Conservation (phyloP, 371 early-diverging fungal species). For the Catenaria anguillulae region DNA sequence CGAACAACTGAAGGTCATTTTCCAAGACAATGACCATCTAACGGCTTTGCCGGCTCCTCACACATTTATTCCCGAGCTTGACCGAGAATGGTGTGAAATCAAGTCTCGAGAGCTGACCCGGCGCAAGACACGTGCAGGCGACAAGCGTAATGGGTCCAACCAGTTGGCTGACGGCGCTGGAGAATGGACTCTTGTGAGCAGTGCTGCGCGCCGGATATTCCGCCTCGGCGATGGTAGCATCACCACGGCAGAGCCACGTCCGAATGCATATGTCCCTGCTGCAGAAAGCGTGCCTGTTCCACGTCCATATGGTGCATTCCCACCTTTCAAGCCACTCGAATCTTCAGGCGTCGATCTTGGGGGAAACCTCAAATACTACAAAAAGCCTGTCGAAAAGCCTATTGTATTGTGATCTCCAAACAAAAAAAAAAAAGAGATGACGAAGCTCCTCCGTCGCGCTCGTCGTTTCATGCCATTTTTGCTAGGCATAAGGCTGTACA, state of each 20-base stretch:
- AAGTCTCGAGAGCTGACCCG: no score
- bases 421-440: no score
- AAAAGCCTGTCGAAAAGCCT: conserved; percentile 23
- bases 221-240: conserved; percentile 7
- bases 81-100: conserved; percentile 26
- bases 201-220: neutral
- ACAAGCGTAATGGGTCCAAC: conserved; percentile 15
- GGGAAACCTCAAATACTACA: conserved; percentile 28
- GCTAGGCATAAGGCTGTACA: no score
- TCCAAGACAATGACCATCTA: neutral
- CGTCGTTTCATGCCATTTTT: no score
- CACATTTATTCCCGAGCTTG: conserved; percentile 20
- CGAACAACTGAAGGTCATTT: neutral
- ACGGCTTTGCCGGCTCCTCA: no score
- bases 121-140: no score
- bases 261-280: conserved; percentile 34
- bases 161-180: no score
- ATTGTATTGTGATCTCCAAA: conserved; percentile 12
- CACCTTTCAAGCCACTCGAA: conserved; percentile 38
- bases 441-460: no score
- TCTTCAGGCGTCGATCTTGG: conserved; percentile 9
- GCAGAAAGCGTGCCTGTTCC: conserved; percentile 31
- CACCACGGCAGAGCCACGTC: conserved; percentile 34
- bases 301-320: conserved; percentile 34
- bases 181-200: no score